A percentile compares a stretch with the other conserved stretches of the same genome.
These are phyloP conservation scores for Dispira simplex DNA, from an alignment of 192 early-diverging fungal genomes.

Conservation along the genomic window DNA sequence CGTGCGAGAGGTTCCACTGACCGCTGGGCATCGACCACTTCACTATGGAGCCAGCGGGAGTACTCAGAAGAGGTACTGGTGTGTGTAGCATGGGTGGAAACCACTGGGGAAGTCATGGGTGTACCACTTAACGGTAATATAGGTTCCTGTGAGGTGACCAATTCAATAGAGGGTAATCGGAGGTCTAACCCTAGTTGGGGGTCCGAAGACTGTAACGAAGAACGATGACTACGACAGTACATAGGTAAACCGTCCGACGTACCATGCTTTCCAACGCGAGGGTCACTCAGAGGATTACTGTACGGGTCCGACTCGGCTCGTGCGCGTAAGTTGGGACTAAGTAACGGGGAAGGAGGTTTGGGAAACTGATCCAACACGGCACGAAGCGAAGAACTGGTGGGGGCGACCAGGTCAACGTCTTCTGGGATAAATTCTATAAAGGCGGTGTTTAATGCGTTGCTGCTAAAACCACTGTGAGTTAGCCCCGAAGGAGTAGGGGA, in stretches of 20 bases:
- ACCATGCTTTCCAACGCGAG: not conserved
- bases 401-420: not conserved
- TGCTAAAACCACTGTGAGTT: not conserved
- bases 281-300: not conserved
- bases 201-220: not conserved
- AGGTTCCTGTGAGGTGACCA: too few species aligned
- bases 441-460: not conserved
- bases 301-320: conserved; percentile 8
- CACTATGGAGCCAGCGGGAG: not conserved
- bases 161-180: not conserved
- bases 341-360: not conserved
- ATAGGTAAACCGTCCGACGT: not conserved
- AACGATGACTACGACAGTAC: not conserved
- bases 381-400: not conserved
- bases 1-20: not conserved
- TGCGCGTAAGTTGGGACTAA: not conserved
- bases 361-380: conserved; percentile 9
- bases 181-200: not conserved
- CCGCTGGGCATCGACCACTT: not conserved
- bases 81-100: too few species aligned
- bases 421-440: not conserved
- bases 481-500: not conserved
- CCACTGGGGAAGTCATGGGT: too few species aligned
- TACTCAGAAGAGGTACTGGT: not conserved
- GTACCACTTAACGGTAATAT: too few species aligned